A percentile compares a stretch with the other conserved stretches of the same genome.
These are phyloP conservation scores for Yamadazyma dushanensis DNA, from an alignment of 1,139 yeast genomes.

Conservation along the genomic window DNA sequence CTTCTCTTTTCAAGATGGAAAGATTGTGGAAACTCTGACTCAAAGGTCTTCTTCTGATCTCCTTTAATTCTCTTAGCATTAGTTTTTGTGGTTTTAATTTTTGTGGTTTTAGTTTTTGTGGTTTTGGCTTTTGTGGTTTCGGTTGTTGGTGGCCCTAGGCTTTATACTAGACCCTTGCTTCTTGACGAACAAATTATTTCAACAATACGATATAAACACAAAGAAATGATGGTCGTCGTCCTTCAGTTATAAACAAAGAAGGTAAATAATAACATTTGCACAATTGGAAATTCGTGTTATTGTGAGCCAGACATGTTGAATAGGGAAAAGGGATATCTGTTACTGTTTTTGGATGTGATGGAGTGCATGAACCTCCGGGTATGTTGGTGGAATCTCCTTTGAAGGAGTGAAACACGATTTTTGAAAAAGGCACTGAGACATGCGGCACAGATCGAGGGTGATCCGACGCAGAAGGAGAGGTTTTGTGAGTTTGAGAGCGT, in stretches of 20 bases:
- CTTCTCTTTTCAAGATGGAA: not conserved
- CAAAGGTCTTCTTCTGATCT: conserved; percentile 16
- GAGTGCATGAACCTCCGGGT: not conserved
- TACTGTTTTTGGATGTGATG: conserved; percentile 1
- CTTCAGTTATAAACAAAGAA: not conserved
- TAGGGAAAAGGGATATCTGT: conserved; percentile 1
- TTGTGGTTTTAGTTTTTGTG: not conserved
- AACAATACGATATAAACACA: conserved; percentile 1
- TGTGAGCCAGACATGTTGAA: not conserved
- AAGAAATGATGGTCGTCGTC: not conserved
- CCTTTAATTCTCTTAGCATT: not conserved
- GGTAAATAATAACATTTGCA: not conserved
- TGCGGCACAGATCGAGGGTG: too few relatives aligned
- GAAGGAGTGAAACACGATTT: conserved; percentile 2
- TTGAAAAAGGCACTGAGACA: too few relatives aligned
- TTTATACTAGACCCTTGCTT: not conserved
- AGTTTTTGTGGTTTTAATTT: too few relatives aligned
- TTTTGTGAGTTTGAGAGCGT: too few relatives aligned
- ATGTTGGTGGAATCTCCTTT: not conserved
- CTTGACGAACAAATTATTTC: not conserved
- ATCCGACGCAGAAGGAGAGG: too few relatives aligned
- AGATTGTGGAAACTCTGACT: conserved; percentile 17
- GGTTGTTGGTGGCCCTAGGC: not conserved
- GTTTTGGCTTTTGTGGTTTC: not conserved
- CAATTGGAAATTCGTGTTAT: not conserved